These are phyloP conservation scores for Kurtzmaniella natalensis DNA, from an alignment of 1,139 yeast genomes.

Conservation along the genomic window DNA sequence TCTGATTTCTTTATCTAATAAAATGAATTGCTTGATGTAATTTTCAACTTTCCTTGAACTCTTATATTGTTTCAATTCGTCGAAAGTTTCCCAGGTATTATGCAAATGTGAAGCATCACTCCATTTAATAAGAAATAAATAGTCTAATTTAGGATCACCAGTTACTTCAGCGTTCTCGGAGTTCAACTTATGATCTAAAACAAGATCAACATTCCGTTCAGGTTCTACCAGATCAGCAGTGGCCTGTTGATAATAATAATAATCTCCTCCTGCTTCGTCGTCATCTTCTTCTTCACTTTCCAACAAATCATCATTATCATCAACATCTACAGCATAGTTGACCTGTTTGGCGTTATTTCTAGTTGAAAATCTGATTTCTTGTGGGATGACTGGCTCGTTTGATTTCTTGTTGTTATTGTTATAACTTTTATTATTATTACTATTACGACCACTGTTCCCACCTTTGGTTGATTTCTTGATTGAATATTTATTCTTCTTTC, in stretches of 20 bases:
- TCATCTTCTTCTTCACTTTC: slow-evolving; percentile 55
- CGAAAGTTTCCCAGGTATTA: slow-evolving; percentile 88
- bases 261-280: slow-evolving; percentile 25
- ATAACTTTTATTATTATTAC: slow-evolving; percentile 10
- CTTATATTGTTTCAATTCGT: slow-evolving; percentile 49
- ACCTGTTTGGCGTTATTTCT: slow-evolving; percentile 60
- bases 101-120: slow-evolving; percentile 83
- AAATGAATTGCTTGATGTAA: slow-evolving; percentile 74
- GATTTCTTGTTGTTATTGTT: slow-evolving; percentile 11
- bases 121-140: slow-evolving; percentile 80
- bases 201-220: slow-evolving; percentile 45
- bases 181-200: slow-evolving; percentile 48
- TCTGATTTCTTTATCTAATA: slow-evolving; percentile 71
- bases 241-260: slow-evolving; percentile 39
- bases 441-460: slow-evolving; percentile 12
- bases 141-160: slow-evolving; percentile 56
- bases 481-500: slow-evolving; percentile 16
- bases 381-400: slow-evolving; percentile 11
- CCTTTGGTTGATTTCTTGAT: slow-evolving; percentile 11
- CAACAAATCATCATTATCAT: slow-evolving; percentile 50
- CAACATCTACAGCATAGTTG: slow-evolving; percentile 73
- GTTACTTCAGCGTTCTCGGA: slow-evolving; percentile 35
- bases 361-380: slow-evolving; percentile 68
- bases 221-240: slow-evolving; percentile 34
- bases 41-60: slow-evolving; percentile 89